phyloP scores from a whole-genome alignment of 495 filamentous ascomycete species.

The Penicillium tannophilum region DNA sequence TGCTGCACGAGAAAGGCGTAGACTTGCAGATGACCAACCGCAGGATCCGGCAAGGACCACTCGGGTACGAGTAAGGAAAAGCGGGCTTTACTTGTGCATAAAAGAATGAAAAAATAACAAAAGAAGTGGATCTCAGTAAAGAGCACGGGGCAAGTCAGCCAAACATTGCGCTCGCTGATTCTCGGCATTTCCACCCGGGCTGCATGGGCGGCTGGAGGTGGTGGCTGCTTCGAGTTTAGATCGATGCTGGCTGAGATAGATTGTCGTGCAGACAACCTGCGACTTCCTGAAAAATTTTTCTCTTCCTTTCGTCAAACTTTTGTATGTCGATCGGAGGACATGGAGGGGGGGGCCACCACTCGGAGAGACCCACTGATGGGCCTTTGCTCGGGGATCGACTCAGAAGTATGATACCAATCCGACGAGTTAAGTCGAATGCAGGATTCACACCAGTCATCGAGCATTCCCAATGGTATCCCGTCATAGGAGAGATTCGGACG shows the following conservation, averaged over 20 bases:
- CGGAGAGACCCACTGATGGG: constrained; percentile 12
- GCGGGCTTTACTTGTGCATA: neutral
- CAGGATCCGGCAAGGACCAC: neutral
- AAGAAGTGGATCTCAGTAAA: constrained; percentile 19
- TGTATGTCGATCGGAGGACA: constrained; percentile 5
- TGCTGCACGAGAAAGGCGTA: constrained; percentile 2
- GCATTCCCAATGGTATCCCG: constrained; percentile 11
- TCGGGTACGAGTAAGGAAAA: constrained; percentile 1
- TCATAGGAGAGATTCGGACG: neutral
- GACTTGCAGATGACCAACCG: constrained; percentile 22
- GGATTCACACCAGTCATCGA: constrained; percentile 6
- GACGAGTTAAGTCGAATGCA: constrained; percentile 14
- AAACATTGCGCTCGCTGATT: constrained; percentile 2
- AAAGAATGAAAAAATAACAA: constrained; percentile 16
- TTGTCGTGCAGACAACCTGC: neutral
- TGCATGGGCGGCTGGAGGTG: constrained; percentile 21
- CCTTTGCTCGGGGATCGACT: constrained; percentile 19
- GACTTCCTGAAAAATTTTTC: neutral
- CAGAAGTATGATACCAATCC: constrained; percentile 19
- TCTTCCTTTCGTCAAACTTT: neutral
- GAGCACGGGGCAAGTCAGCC: constrained; percentile 27
- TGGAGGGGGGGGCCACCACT: neutral
- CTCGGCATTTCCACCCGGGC: constrained; percentile 31
- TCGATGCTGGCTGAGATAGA: neutral
- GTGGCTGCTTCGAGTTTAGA: constrained; percentile 16